phyloP scores from a whole-genome alignment of 176 grass and related monocot genomes.

The Hyparrhenia diplandra region DNA sequence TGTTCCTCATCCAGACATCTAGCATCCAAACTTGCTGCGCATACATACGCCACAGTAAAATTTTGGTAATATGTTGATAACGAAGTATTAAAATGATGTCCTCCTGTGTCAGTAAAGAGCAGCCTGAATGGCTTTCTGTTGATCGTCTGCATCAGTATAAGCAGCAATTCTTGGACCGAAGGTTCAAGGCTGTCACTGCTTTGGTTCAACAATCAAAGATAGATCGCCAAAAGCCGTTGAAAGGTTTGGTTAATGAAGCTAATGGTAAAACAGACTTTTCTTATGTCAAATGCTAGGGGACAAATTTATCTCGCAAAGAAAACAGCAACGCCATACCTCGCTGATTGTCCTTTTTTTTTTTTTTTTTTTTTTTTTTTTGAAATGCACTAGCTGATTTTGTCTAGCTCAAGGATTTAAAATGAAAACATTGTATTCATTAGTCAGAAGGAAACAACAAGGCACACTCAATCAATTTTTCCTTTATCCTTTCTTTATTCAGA shows the following conservation, averaged over 20 bases:
- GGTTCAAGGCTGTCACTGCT: no score
- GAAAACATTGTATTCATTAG: slow-evolving; percentile 17
- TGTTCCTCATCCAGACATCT: not conserved
- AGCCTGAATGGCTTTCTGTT: not conserved
- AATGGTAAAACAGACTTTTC: not conserved
- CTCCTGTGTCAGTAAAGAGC: not conserved
- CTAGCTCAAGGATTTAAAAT: not conserved
- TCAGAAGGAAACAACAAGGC: not conserved
- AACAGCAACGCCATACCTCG: not conserved
- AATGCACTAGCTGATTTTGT: slow-evolving; percentile 15
- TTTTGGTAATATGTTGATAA: not conserved
- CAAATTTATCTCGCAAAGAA: not conserved
- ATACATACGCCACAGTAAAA: not conserved
- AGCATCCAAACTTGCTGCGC: slow-evolving; percentile 15
- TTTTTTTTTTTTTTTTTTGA: no score
- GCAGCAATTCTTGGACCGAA: no score
- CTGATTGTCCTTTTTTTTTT: no score
- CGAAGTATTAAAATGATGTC: not conserved
- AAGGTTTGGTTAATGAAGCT: slow-evolving; percentile 1
- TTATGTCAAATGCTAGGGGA: slow-evolving; percentile 4
- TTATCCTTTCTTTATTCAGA: slow-evolving; percentile 27
- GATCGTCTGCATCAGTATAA: not conserved
- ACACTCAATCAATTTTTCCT: slow-evolving; percentile 7
- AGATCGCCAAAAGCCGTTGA: not conserved
- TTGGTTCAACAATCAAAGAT: not conserved